phyloP scores from a whole-genome alignment of 2,329 filamentous ascomycete genomes.

The Fusarium metavorans region DNA sequence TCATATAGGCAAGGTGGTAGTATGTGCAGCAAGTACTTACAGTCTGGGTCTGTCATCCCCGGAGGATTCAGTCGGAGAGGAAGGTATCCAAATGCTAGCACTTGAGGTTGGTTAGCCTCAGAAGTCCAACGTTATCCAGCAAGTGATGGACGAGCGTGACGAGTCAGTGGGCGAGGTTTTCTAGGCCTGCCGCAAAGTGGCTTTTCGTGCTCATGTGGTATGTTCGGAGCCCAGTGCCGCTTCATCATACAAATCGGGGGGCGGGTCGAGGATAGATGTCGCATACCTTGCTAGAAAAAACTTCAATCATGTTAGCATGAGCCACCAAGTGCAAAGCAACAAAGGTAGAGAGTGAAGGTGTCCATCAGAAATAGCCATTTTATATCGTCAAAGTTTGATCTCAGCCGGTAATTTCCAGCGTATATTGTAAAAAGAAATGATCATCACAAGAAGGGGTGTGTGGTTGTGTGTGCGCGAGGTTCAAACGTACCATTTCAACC shows the following conservation, averaged over 20 bases:
- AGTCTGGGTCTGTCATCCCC: background rate
- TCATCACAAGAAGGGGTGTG: slow-evolving; percentile 61
- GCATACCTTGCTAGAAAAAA: slow-evolving; percentile 51
- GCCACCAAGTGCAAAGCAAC: slow-evolving; percentile 17
- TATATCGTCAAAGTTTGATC: slow-evolving; percentile 79
- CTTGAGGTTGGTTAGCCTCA: slow-evolving; percentile 39
- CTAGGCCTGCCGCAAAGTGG: slow-evolving; percentile 98
- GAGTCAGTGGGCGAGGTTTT: slow-evolving; percentile 99
- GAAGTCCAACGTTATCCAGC: slow-evolving; percentile 14
- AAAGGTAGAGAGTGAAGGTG: slow-evolving; percentile 14
- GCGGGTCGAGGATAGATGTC: slow-evolving; percentile 21
- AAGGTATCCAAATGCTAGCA: slow-evolving; percentile 23
- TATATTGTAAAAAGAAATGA: slow-evolving; percentile 73
- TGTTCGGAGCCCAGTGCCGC: slow-evolving; percentile 96
- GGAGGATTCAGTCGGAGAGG: background rate
- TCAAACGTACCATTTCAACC: slow-evolving; percentile 48
- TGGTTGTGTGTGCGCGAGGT: background rate
- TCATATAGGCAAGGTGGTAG: slow-evolving; percentile 50
- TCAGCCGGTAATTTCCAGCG: slow-evolving; percentile 99
- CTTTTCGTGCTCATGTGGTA: slow-evolving; percentile 79
- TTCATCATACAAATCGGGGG: slow-evolving; percentile 75
- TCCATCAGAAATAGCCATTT: slow-evolving; percentile 88
- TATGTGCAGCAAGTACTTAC: slow-evolving; percentile 33
- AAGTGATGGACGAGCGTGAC: slow-evolving; percentile 24
- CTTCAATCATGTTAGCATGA: slow-evolving; percentile 49